Evolutionary conservation across 164 flowering plant genomes (phyloP).

Genomic region (Protea cynaroides): DNA sequence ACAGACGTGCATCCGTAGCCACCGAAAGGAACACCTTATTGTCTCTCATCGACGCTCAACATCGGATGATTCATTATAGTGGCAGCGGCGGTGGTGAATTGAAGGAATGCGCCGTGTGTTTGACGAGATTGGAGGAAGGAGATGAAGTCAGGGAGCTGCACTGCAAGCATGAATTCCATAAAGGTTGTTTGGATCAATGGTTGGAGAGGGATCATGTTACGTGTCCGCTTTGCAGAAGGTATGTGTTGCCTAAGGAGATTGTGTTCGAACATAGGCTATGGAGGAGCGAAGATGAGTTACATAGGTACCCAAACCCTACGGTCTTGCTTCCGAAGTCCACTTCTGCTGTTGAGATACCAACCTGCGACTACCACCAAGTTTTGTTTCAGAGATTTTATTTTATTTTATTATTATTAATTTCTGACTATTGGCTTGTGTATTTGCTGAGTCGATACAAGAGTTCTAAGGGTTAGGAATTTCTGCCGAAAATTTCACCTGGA

Average conservation of each 20-base stretch:
- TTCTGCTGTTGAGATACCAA: constrained; percentile 6
- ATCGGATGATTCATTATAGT: constrained; percentile 21
- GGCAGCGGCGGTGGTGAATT: neutral
- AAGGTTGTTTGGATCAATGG: constrained; percentile 45
- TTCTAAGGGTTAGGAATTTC: no score
- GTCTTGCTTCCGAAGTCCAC: no score
- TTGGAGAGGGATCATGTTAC: constrained; percentile 29
- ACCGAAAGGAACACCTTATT: no score
- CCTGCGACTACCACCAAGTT: no score
- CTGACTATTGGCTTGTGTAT: no score
- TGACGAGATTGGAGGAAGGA: constrained; percentile 35
- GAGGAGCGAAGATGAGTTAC: no score
- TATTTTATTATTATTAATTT: no score
- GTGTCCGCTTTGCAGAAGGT: constrained; percentile 39
- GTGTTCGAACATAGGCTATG: constrained; percentile 9
- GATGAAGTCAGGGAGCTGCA: constrained; percentile 31
- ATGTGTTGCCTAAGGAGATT: constrained; percentile 27
- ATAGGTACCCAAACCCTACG: no score
- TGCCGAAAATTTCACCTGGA: no score
- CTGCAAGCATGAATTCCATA: constrained; percentile 44
- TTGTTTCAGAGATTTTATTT: no score
- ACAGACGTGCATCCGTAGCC: no score
- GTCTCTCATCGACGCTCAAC: constrained; percentile 25
- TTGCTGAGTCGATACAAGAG: no score
- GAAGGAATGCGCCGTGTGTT: constrained; percentile 35